Percentiles rank a stretch among this genome's conserved stretches.
These are phyloP conservation scores for Neophaeococcomyces aloes DNA, from an alignment of 2,329 filamentous ascomycete species.

Conservation along the genomic window DNA sequence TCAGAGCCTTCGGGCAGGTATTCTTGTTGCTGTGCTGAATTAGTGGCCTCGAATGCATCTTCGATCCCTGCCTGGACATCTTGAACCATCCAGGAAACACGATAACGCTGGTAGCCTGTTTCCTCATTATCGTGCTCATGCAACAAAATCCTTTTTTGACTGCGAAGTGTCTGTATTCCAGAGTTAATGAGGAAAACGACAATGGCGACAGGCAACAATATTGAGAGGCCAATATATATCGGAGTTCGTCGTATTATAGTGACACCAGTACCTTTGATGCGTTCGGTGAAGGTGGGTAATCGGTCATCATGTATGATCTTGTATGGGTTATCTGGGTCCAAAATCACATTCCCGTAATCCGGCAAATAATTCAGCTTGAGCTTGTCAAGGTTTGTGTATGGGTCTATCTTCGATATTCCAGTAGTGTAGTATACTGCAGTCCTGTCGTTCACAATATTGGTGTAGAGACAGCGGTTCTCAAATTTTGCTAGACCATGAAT, in stretches of 20 bases:
- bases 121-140: slow-evolving; percentile 64
- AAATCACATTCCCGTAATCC: slow-evolving; percentile 63
- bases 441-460: slow-evolving; percentile 78
- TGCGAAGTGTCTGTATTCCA: slow-evolving; percentile 64
- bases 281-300: slow-evolving; percentile 27
- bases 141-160: slow-evolving; percentile 60
- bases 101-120: slow-evolving; percentile 58
- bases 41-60: slow-evolving; percentile 63
- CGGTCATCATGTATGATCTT: slow-evolving; percentile 33
- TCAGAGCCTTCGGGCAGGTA: slow-evolving; percentile 54
- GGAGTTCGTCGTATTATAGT: slow-evolving; percentile 47
- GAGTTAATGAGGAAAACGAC: slow-evolving; percentile 65
- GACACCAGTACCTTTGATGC: slow-evolving; percentile 27
- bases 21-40: slow-evolving; percentile 56
- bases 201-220: slow-evolving; percentile 66
- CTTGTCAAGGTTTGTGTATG: slow-evolving; percentile 57
- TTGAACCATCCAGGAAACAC: slow-evolving; percentile 64
- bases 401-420: slow-evolving; percentile 64
- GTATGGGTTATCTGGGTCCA: slow-evolving; percentile 58
- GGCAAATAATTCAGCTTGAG: slow-evolving; percentile 62
- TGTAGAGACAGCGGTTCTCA: slow-evolving; percentile 65
- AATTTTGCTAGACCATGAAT: slow-evolving; percentile 68
- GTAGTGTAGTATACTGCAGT: slow-evolving; percentile 78
- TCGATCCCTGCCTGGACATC: slow-evolving; percentile 68
- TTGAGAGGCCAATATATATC: slow-evolving; percentile 50